Evolutionary conservation across 805 yeast species (phyloP), one percentile per base, ranked within the genome.

Genomic region (Ogataea zsoltii): DNA sequence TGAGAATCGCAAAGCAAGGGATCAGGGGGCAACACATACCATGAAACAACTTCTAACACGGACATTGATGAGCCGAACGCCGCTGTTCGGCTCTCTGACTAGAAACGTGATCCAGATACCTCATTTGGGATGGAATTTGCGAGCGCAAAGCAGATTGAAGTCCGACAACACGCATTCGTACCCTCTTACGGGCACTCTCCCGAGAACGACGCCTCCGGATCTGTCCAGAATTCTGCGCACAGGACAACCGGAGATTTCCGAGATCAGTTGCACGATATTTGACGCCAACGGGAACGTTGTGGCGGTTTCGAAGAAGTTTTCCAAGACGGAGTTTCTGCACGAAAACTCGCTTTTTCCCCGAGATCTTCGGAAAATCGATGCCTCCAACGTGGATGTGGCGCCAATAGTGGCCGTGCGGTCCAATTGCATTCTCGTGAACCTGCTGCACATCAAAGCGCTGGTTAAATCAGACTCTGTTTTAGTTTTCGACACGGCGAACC

Each of bases 401-500:
- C 99, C 99, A 0, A 81, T 89, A 15, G 85, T 94, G 37, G 82
- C 91, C 48, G 89, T 90, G 17, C 76, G 97, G 48, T 75, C 79
- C 19, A 77, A 79, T 51, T 85, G 95, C 42, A 86, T 92, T 15
- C 70, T 94, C 43, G 81, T 94, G 39, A 91, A 90, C 61, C 67
- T 94, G 58, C 68, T 94, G 31, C 94, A 91, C 62, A 89, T 94
- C 40, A 85, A 94, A 53, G 98, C 97, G 1, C 72, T 94, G 38
- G 80, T 94, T n/a, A 87, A 85, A 56, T 75, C 79, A 33, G 88
- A 92, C 57, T 71, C 76, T 51, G 95, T 94, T 9, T 76, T 87
- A 67, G 76, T 94, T 1, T 94, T 94, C 65, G 98, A 94, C 59
- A 82, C 88, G 12, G 72, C 83, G 42, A 79, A 68, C 43, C 58